Evolutionary conservation across 129 eudicot species (phyloP).

Genomic region (carrot (Daucus carota)): DNA sequence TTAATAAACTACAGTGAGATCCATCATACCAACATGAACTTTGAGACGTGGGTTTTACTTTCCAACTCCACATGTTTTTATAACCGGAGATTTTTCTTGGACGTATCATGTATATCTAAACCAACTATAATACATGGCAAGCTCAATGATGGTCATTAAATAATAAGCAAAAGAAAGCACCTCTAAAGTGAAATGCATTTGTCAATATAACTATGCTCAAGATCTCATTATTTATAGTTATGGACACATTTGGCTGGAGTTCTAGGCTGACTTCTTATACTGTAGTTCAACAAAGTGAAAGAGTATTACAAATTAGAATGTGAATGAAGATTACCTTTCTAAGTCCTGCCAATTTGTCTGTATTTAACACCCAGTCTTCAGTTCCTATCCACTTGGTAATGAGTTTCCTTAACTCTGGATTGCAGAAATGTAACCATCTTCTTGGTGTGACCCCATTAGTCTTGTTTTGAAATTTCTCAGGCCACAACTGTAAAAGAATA

Average conservation of each 20-base stretch:
- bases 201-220: neutral
- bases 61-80: too few relatives aligned
- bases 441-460: slow-evolving; percentile 96
- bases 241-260: neutral
- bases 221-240: neutral
- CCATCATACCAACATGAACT: too few relatives aligned
- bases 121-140: too few relatives aligned
- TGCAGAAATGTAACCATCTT: slow-evolving; percentile 87
- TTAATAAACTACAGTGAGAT: too few relatives aligned
- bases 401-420: slow-evolving; percentile 71
- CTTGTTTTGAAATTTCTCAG: slow-evolving; percentile 86
- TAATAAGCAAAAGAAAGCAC: too few relatives aligned
- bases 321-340: slow-evolving; percentile 40
- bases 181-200: too few relatives aligned
- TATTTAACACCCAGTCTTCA: slow-evolving; percentile 71
- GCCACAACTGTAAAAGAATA: slow-evolving; percentile 62
- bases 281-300: neutral
- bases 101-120: too few relatives aligned
- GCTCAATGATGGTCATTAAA: too few relatives aligned
- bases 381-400: slow-evolving; percentile 85
- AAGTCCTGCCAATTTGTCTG: slow-evolving; percentile 67
- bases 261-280: neutral
- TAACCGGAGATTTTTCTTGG: too few relatives aligned
- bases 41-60: too few relatives aligned
- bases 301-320: neutral